Conservation (phyloP, 768 basidiomycete species). For the Mycena latifolia region DNA sequence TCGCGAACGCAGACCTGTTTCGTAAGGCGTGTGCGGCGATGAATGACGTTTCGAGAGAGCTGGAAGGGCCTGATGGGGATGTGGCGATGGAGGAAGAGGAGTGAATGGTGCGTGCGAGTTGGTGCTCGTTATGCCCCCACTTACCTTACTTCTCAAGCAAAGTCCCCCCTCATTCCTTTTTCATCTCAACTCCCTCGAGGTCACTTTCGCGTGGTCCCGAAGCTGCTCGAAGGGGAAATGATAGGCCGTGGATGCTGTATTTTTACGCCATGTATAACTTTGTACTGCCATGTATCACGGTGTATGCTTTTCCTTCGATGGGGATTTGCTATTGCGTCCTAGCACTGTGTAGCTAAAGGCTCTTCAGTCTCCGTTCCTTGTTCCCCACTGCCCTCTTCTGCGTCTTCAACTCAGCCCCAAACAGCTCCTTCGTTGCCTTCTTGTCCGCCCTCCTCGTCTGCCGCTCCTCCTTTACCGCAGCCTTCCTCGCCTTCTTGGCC, state of each 20-base stretch:
- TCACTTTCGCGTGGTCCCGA: too few relatives aligned
- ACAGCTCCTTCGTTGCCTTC: conserved; percentile 74
- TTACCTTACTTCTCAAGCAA: neutral
- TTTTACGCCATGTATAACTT: neutral
- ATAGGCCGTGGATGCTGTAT: too few relatives aligned
- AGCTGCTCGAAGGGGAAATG: too few relatives aligned
- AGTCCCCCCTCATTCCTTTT: too few relatives aligned
- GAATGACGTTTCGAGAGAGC: conserved; percentile 33
- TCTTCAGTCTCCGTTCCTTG: conserved; percentile 58
- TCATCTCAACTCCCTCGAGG: too few relatives aligned
- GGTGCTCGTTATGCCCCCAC: neutral
- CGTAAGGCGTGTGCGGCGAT: conserved; percentile 36
- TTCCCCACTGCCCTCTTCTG: conserved; percentile 68
- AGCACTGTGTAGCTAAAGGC: too few relatives aligned
- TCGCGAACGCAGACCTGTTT: conserved; percentile 28
- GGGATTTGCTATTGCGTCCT: too few relatives aligned
- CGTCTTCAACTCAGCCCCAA: conserved; percentile 70
- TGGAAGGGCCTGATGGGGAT: conserved; percentile 13
- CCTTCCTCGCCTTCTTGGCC: conserved; percentile 79
- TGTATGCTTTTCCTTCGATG: too few relatives aligned
- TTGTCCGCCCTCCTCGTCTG: conserved; percentile 76
- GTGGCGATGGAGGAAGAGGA: conserved; percentile 8
- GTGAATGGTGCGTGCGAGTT: neutral
- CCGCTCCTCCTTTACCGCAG: conserved; percentile 74
- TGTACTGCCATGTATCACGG: too few relatives aligned